phyloP scores from a whole-genome alignment of 192 early-diverging fungal genomes.

The Podila verticillata region DNA sequence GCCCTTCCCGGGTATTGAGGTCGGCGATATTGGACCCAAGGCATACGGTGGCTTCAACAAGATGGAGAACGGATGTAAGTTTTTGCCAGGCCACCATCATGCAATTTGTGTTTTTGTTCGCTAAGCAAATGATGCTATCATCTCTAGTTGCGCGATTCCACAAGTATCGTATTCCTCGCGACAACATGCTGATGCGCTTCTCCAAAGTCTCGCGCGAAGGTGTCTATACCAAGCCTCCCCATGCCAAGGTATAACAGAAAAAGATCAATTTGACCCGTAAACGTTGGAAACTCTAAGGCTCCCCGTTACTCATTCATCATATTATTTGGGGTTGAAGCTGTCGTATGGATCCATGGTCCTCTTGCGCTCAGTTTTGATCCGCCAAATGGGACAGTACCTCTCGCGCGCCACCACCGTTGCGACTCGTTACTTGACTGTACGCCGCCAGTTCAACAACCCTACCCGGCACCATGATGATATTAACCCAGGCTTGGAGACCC shows the following conservation, averaged over 20 bases:
- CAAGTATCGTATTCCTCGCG: slow-evolving; percentile 72
- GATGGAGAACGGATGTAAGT: slow-evolving; percentile 60
- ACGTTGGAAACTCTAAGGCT: too few relatives aligned
- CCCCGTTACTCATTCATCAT: too few relatives aligned
- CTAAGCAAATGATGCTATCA: slow-evolving; percentile 48
- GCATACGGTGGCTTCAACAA: slow-evolving; percentile 58
- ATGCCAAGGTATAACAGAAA: slow-evolving; percentile 58
- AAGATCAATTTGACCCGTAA: background rate
- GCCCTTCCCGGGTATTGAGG: slow-evolving; percentile 65
- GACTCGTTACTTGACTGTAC: slow-evolving; percentile 58
- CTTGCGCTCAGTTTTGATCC: slow-evolving; percentile 67
- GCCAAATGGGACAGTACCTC: slow-evolving; percentile 53
- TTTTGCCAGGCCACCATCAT: background rate
- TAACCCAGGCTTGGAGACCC: slow-evolving; percentile 59
- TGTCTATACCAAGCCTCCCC: slow-evolving; percentile 67
- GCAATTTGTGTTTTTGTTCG: slow-evolving; percentile 23
- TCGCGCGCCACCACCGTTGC: slow-evolving; percentile 62
- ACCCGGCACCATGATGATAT: slow-evolving; percentile 53
- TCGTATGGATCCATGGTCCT: slow-evolving; percentile 75
- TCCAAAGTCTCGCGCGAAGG: slow-evolving; percentile 65
- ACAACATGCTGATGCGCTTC: slow-evolving; percentile 68
- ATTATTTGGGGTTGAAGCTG: slow-evolving; percentile 39
- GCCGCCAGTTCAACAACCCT: slow-evolving; percentile 59
- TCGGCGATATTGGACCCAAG: slow-evolving; percentile 76
- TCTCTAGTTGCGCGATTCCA: slow-evolving; percentile 71